These are phyloP conservation scores for Phytophthora cryptogea DNA, from an alignment of 352 stramenopile genomes.

Conservation along the genomic window DNA sequence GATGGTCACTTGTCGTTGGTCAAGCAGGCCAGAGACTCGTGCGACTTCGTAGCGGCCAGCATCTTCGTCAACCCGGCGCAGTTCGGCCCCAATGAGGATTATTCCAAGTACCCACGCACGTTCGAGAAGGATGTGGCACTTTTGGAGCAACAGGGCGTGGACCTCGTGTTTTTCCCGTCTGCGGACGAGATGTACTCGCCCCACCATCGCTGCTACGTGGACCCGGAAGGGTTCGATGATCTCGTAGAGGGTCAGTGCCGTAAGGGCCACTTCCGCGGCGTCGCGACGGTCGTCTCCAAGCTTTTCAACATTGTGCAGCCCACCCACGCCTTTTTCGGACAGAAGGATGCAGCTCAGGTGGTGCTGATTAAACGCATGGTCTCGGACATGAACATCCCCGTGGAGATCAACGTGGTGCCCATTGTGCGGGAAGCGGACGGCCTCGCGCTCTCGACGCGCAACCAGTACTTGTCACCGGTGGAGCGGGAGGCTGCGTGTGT, in stretches of 20 bases:
- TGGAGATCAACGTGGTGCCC: slow-evolving; percentile 91
- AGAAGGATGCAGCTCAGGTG: slow-evolving; percentile 99
- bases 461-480: slow-evolving; percentile 95
- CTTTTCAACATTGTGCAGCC: slow-evolving; percentile 99
- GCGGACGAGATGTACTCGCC: slow-evolving; percentile 88
- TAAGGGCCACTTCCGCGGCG: slow-evolving; percentile 97
- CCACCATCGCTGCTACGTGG: slow-evolving; percentile 90
- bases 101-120: slow-evolving; percentile 97
- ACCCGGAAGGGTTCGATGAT: slow-evolving; percentile 94
- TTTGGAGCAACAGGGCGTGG: slow-evolving; percentile 86
- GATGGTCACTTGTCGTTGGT: slow-evolving; percentile 94
- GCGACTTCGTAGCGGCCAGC: slow-evolving; percentile 94
- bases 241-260: slow-evolving; percentile 92
- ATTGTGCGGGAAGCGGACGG: slow-evolving; percentile 95
- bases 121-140: slow-evolving; percentile 93
- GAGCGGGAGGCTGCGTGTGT: slow-evolving; percentile 90
- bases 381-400: slow-evolving; percentile 95
- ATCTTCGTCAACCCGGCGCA: slow-evolving; percentile 99
- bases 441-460: slow-evolving; percentile 97
- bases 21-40: slow-evolving; percentile 84
- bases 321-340: slow-evolving; percentile 97
- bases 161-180: slow-evolving; percentile 90
- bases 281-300: slow-evolving; percentile 99
- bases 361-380: slow-evolving; percentile 96
- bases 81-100: slow-evolving; percentile 98